Conservation (phyloP, 202 grass and related monocot genomes). For the Cymbopogon flexuosus region DNA sequence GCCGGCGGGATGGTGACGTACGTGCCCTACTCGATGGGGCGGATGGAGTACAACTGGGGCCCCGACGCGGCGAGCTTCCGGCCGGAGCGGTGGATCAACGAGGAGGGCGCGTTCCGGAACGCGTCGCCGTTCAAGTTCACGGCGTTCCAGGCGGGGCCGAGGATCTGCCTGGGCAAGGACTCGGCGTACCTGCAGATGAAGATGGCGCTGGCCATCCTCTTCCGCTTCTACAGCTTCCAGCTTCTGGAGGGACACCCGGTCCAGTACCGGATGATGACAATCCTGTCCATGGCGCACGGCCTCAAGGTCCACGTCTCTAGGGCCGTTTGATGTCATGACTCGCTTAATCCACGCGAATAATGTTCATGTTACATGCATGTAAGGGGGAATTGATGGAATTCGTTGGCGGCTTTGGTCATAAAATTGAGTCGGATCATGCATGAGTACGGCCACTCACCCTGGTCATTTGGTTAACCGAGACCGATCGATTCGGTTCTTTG, state of each 20-base stretch:
- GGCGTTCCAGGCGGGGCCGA: conserved; percentile 88
- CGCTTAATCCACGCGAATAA: background rate
- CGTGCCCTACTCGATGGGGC: conserved; percentile 86
- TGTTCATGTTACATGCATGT: background rate
- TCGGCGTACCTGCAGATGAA: conserved; percentile 97
- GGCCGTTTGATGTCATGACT: conserved; percentile 23
- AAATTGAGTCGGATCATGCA: no score
- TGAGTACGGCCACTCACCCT: no score
- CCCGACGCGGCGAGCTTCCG: conserved; percentile 64
- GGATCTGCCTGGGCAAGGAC: conserved; percentile 96
- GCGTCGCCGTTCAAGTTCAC: conserved; percentile 97
- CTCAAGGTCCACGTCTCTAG: conserved; percentile 65
- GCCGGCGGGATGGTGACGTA: conserved; percentile 91
- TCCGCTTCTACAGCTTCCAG: conserved; percentile 72
- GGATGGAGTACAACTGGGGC: conserved; percentile 99
- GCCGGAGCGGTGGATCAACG: conserved; percentile 82
- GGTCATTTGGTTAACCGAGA: no score
- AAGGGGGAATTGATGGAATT: background rate
- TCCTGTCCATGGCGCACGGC: conserved; percentile 89
- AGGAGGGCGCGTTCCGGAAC: conserved; percentile 62
- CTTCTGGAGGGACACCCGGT: conserved; percentile 65
- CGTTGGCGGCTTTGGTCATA: background rate
- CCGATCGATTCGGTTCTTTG: no score
- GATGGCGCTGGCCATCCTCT: conserved; percentile 79
- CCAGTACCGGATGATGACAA: conserved; percentile 92